phyloP scores from a whole-genome alignment of 805 yeast species.

The Ogataea pignaliae region DNA sequence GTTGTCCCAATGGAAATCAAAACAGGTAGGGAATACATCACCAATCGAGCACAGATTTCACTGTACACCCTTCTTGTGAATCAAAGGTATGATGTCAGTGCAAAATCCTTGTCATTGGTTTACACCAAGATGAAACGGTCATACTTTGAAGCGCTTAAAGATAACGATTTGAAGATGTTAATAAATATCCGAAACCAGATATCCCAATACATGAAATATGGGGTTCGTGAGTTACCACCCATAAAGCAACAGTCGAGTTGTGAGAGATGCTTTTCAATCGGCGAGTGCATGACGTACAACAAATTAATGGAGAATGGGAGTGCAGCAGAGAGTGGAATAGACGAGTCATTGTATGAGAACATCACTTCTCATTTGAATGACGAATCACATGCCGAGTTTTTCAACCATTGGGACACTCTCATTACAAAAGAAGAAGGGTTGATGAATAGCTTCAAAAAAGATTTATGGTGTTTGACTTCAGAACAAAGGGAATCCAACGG shows the following conservation, averaged over 20 bases:
- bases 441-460: slow-evolving; percentile 45
- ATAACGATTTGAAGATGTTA: slow-evolving; percentile 59
- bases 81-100: slow-evolving; percentile 73
- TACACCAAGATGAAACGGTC: slow-evolving; percentile 62
- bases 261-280: slow-evolving; percentile 54
- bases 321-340: slow-evolving; percentile 50
- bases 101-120: slow-evolving; percentile 61
- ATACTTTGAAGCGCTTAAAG: slow-evolving; percentile 36
- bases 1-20: slow-evolving; percentile 86
- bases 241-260: slow-evolving; percentile 49
- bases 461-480: slow-evolving; percentile 64
- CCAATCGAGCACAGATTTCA: slow-evolving; percentile 84
- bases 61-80: slow-evolving; percentile 73
- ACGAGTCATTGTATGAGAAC: slow-evolving; percentile 40
- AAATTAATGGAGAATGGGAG: slow-evolving; percentile 57
- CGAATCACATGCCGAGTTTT: slow-evolving; percentile 47
- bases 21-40: slow-evolving; percentile 64
- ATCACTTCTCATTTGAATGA: slow-evolving; percentile 47
- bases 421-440: slow-evolving; percentile 71
- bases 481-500: slow-evolving; percentile 53
- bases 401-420: slow-evolving; percentile 67
- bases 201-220: slow-evolving; percentile 53
- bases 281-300: slow-evolving; percentile 62
- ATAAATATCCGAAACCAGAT: slow-evolving; percentile 69
- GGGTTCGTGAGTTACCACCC: slow-evolving; percentile 48